Base-by-base conservation (phyloP, 139 green algal species). In the Chlorella sp. region DNA sequence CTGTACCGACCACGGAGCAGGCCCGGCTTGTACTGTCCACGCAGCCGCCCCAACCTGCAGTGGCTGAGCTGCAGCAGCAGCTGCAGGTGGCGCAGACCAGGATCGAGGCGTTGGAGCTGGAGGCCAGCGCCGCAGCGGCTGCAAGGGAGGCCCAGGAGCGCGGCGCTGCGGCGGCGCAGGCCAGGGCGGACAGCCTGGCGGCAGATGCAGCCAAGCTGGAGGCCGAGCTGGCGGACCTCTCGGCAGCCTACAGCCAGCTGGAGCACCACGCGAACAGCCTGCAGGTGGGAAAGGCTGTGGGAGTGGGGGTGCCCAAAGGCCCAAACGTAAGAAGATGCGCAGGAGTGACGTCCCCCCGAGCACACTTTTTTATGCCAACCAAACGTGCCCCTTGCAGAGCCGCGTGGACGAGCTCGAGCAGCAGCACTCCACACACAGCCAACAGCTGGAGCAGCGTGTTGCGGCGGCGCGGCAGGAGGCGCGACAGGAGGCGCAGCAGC, bases 221-320 rank as follows among this genome's bases (percentile, higher is more conserved):
- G 51, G 80, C 79, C 25, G 89, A 96, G 51, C 51, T 95, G 56
- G 67, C 73, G 33, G 86, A 83, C 38, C 83, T 97, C 8, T 88
- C 82, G 21, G 64, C 51, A 2, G 92, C 91, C 6, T 97, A 97
- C 79, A 93, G 93, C 76, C 79, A 78, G 29, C 73, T 97, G 41
- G 92, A 97, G 67, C 64, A 67, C 5, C 89, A 95, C 48, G 77
- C 79, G n/a, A 82, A 73, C 31, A 62, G 59, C 3, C 38, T 92
- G 36, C 87, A 93, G 71, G 27, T 75, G 29, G 69, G 66, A 29
- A 25, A 31, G 53, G 53, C 53, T 67, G 17, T 4, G 5, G 9
- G 53, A 75, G 23, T 15, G 65, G 53, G 69, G 53, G 5, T 53
- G 25, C 6, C 42, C 64, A 14, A 41, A 61, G 33, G 14, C 2